phyloP scores from a whole-genome alignment of 805 yeast species.

The Candida hispaniensis region DNA sequence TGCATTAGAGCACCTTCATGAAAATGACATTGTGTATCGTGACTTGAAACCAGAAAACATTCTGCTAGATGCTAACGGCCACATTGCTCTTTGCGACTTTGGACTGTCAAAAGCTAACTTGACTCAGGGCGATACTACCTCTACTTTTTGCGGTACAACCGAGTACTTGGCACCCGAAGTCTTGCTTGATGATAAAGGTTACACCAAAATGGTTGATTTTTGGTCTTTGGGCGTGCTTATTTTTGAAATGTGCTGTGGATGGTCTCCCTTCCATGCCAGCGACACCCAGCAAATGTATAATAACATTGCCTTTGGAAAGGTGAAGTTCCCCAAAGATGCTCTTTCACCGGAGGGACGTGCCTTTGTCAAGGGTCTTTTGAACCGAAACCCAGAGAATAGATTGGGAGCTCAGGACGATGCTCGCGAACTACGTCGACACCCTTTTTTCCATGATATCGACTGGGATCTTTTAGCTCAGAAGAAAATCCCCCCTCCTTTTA shows the following conservation, averaged over 20 bases:
- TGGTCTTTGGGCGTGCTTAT: constrained; percentile 97
- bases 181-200: constrained; percentile 86
- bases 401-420: constrained; percentile 89
- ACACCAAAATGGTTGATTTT: constrained; percentile 97
- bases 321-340: constrained; percentile 92
- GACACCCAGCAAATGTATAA: constrained; percentile 98
- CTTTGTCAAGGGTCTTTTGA: constrained; percentile 87
- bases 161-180: constrained; percentile 98
- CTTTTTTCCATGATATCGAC: constrained; percentile 83
- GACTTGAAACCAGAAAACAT: constrained; percentile 97
- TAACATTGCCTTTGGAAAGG: constrained; percentile 97
- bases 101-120: constrained; percentile 92
- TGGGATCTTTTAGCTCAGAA: constrained; percentile 73
- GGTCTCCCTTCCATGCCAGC: constrained; percentile 98
- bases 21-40: constrained; percentile 90
- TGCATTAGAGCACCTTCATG: constrained; percentile 90
- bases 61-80: constrained; percentile 90
- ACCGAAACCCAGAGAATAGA: constrained; percentile 92
- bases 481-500: constrained; percentile 91
- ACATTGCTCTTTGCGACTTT: constrained; percentile 93
- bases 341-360: constrained; percentile 87
- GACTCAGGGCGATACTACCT: constrained; percentile 77
- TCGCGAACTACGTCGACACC: constrained; percentile 81
- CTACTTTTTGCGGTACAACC: constrained; percentile 97
- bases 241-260: constrained; percentile 99